phyloP scores from a whole-genome alignment of 768 basidiomycete species.

The Pleurotus tuoliensis region DNA sequence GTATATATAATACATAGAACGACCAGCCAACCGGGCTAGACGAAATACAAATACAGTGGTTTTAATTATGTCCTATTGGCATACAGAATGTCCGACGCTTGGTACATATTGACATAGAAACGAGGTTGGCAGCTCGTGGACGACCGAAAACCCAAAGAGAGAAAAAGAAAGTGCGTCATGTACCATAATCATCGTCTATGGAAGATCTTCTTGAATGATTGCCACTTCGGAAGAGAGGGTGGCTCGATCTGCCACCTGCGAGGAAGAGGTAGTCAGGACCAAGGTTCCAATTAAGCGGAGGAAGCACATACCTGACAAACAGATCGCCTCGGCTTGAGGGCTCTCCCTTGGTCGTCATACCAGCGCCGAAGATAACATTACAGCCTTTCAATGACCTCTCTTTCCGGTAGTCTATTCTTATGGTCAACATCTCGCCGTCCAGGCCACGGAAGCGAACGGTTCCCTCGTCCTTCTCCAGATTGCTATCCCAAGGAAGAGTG shows the following conservation, averaged over 20 bases:
- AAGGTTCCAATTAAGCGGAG: neutral
- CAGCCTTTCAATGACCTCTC: slow-evolving; percentile 40
- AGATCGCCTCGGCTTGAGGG: slow-evolving; percentile 3
- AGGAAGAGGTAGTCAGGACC: neutral
- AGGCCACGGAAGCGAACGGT: slow-evolving; percentile 46
- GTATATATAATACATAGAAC: too few relatives aligned
- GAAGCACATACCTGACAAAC: neutral
- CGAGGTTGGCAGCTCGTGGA: neutral
- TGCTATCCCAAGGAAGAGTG: slow-evolving; percentile 51
- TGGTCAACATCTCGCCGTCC: slow-evolving; percentile 44
- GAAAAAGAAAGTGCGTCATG: neutral
- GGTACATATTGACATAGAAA: neutral
- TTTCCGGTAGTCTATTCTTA: slow-evolving; percentile 44
- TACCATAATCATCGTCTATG: slow-evolving; percentile 3
- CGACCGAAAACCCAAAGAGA: slow-evolving; percentile 2
- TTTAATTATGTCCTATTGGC: neutral
- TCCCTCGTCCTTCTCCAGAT: slow-evolving; percentile 39
- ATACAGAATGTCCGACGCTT: slow-evolving; percentile 1
- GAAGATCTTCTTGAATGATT: slow-evolving; percentile 6
- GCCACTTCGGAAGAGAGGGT: slow-evolving; percentile 4
- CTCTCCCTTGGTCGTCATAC: slow-evolving; percentile 16
- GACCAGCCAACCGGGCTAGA: too few relatives aligned
- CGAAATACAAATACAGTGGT: neutral
- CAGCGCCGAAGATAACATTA: slow-evolving; percentile 43
- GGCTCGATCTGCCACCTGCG: slow-evolving; percentile 4